Evolutionary conservation across 768 basidiomycete species (phyloP), one percentile per base, ranked within the genome.

Genomic region (Boletus subcaerulescens): DNA sequence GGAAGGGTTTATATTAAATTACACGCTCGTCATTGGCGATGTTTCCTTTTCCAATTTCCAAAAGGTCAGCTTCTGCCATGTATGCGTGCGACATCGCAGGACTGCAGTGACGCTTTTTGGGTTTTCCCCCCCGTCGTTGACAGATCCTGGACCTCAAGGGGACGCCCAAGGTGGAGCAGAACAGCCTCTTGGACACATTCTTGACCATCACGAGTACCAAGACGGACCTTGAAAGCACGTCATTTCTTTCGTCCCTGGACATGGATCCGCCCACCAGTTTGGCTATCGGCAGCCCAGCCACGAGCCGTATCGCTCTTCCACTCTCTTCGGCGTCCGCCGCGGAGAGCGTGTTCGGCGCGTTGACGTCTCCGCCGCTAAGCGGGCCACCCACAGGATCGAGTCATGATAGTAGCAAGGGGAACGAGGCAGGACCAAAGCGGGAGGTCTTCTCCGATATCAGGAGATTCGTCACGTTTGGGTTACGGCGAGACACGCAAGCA

Each of bases 11-110:
- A 91, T 98, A 57, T 79, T 94, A 52, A 98, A 98, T 65, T 99
- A 98, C 66, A 94, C 92, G 9, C 79, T 98, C 24, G 80, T 98
- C 53, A 91, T 99, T 58, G 92, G 92, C 22, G 96, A 98, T 71
- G 87, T 89, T 6, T 95, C 94, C 3, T 95, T 95, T 71, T 89
- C 88, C 31, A 98, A 98, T 72, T 99, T 99, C 77, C 97, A 98
- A 76, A 99, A 99, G 84, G 93, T 89, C 33, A 38, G 72, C n/a
- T 44, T 26, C 15, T 33, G 33, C n/a, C n/a, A n/a, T n/a, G n/a
- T n/a, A n/a, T 35, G 14, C 31, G 17, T 38, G 49, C 38, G 36
- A 33, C 38, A 29, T 29, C 9, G 38, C 36, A 43, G 45, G 31
- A 50, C 59, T 55, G 52, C 60, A 55, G 53, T 59, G 39, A 63